Base-by-base conservation (phyloP, 805 yeast genomes). In the Candida sphagnicola region DNA sequence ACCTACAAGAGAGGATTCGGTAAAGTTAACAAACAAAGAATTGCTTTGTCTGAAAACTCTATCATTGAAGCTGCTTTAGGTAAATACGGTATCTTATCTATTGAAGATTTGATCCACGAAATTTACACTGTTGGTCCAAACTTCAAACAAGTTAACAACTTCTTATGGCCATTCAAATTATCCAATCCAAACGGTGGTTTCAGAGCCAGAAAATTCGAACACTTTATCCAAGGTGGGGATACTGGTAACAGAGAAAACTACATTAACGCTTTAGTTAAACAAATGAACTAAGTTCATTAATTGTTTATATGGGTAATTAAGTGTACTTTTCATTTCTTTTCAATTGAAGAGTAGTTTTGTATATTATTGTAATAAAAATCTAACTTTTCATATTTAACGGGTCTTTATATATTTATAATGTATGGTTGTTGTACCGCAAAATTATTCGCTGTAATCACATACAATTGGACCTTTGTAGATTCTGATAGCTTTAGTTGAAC, bases 81-180 rank as follows among this genome's bases (percentile, higher is more conserved):
- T 72, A 77, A 86, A 77, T 88, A 79, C 85, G 95, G 95, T 80
- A 83, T 88, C 70, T 78, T 75, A 65, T 88, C 93, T 55, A 70
- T 88, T 58, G 96, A 88, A 75, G 96, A 88, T 72, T 80, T 88
- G 77, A 85, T 88, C 75, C 96, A 88, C 83, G 96, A 88, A 79
- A 83, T 88, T 63, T 82, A 77, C 86, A 80, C 95, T 53, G 95
- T 87, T 70, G 96, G 96, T 74, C 95, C 95, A 73, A 88, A 88
- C 90, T 88, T 88, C 89, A 88, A 88, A 79, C 95, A 88, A 79
- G 96, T 86, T 63, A 86, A 85, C 90, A 88, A 87, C 95, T 88
- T 88, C 82, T 80, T 88, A 75, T 87, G 95, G 95, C 96, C 96
- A 77, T 88, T 88, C 91, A 81, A 85, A 78, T 81, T 88, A 70